A percentile compares a stretch with the other conserved stretches of the same genome.
phyloP scores from a whole-genome alignment of 2,329 filamentous ascomycete species.

The Sordariomycetes sp. region DNA sequence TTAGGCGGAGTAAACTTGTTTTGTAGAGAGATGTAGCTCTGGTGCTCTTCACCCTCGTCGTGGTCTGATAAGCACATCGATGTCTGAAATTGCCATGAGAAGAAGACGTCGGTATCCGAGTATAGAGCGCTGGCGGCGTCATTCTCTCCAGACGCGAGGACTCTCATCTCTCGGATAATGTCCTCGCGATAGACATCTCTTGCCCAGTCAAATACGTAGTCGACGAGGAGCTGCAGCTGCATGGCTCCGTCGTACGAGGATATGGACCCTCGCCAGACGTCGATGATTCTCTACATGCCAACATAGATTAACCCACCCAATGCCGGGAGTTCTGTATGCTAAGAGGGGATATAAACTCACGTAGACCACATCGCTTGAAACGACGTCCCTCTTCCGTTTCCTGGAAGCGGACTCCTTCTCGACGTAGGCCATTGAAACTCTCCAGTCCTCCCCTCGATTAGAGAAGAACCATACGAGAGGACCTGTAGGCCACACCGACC shows the following conservation, averaged over 20 bases:
- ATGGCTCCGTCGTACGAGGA: constrained; percentile 2
- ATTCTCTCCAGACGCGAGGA: not conserved
- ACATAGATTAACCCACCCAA: too few species aligned
- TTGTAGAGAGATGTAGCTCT: not conserved
- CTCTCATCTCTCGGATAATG: constrained; percentile 4
- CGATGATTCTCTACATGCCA: constrained; percentile 2
- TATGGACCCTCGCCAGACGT: constrained; percentile 7
- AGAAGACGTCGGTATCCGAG: not conserved
- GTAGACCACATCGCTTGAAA: not conserved
- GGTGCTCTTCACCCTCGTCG: not conserved
- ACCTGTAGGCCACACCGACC: not conserved
- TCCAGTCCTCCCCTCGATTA: constrained; percentile 6
- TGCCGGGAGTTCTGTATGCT: too few species aligned
- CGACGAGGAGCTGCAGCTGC: constrained; percentile 6
- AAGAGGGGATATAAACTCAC: not conserved
- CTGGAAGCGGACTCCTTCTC: not conserved
- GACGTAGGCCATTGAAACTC: constrained; percentile 2
- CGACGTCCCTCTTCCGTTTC: not conserved
- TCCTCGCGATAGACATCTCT: constrained; percentile 6
- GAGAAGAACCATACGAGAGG: constrained; percentile 7
- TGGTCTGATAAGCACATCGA: not conserved
- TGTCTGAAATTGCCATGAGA: not conserved
- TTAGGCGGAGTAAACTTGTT: not conserved
- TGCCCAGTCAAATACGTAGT: constrained; percentile 9
- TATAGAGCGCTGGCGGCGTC: not conserved